A percentile compares a stretch with the other conserved stretches of the same genome.
Conservation (phyloP, 2,329 filamentous ascomycete species). For the Acarospora socialis region DNA sequence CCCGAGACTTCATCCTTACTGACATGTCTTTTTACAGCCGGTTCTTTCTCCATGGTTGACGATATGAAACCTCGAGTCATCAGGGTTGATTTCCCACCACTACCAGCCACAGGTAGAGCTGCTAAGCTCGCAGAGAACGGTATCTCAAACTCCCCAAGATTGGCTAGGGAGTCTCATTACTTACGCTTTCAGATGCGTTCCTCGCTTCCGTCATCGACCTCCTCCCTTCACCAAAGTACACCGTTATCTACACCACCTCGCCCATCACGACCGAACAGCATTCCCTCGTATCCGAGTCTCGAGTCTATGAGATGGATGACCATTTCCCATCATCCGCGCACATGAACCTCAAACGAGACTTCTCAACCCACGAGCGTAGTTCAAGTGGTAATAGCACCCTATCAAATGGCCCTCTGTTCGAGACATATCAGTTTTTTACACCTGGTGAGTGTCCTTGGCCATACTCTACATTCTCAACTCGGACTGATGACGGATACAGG, state of each 20-base stretch:
- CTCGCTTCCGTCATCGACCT: conserved; percentile 33
- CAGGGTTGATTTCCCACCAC: conserved; percentile 30
- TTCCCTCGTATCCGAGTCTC: conserved; percentile 10
- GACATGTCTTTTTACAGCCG: conserved; percentile 19
- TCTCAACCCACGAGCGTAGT: conserved; percentile 20
- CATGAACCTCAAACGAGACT: conserved; percentile 59
- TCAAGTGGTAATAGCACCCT: conserved; percentile 22
- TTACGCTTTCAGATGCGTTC: conserved; percentile 28
- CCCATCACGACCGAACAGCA: conserved; percentile 28
- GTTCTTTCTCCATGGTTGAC: conserved; percentile 25
- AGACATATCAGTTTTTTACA: conserved; percentile 89
- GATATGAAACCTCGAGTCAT: conserved; percentile 28
- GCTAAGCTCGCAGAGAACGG: conserved; percentile 30
- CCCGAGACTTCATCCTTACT: background rate
- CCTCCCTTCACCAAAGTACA: conserved; percentile 45
- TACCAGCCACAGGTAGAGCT: conserved; percentile 23
- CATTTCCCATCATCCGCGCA: conserved; percentile 34
- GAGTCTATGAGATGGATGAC: conserved; percentile 46
- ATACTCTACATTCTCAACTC: background rate
- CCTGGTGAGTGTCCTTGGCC: conserved; percentile 46
- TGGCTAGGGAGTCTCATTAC: no score
- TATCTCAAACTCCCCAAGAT: conserved; percentile 16
- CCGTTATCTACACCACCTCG: conserved; percentile 60
- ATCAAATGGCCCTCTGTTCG: conserved; percentile 45
- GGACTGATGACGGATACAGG: conserved; percentile 34